These are phyloP conservation scores for Ochromonas danica DNA, from an alignment of 108 stramenopile species.

Conservation along the genomic window DNA sequence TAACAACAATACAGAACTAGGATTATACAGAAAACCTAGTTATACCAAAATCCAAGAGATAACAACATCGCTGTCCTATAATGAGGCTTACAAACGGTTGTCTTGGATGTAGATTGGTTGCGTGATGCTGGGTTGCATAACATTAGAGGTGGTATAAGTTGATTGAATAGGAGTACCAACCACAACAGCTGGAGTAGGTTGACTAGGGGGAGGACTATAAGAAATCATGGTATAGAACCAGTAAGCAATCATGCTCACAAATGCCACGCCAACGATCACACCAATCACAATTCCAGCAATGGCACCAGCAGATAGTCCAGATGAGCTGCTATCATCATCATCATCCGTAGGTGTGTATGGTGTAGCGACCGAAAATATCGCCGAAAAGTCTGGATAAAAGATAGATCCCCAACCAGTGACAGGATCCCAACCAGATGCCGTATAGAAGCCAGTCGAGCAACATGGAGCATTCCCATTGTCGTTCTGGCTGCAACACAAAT, in stretches of 20 bases:
- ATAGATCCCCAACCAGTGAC: conserved; percentile 43
- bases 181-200: too few species aligned
- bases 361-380: not conserved
- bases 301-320: not conserved
- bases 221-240: too few species aligned
- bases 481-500: conserved; percentile 11
- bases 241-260: not conserved
- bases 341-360: not conserved
- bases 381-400: not conserved
- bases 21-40: too few species aligned
- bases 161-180: too few species aligned
- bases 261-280: not conserved
- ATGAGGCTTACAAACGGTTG: too few species aligned
- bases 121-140: too few species aligned
- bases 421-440: conserved; percentile 52
- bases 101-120: too few species aligned
- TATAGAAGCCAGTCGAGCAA: conserved; percentile 38
- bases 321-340: not conserved
- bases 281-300: not conserved
- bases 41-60: too few species aligned
- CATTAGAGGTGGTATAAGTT: too few species aligned
- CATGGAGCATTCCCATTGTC: not conserved
- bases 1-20: too few species aligned
- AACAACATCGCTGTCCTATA: too few species aligned
- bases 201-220: too few species aligned